phyloP scores from a whole-genome alignment of 176 grass and related monocot species.

The Avena atlantica region DNA sequence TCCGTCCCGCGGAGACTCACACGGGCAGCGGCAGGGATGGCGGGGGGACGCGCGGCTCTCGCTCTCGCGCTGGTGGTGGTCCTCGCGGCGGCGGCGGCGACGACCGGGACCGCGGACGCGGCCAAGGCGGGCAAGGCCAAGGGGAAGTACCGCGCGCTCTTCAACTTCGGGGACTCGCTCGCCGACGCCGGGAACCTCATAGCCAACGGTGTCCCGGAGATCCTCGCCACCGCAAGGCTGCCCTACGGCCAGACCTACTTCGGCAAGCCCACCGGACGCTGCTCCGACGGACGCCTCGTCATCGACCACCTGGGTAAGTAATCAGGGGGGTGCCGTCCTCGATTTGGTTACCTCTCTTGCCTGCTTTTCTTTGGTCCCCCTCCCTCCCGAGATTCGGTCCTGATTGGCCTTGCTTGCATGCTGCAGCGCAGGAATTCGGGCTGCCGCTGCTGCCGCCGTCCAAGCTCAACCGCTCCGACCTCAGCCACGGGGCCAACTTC shows the following conservation, averaged over 20 bases:
- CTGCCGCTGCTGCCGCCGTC: conserved; percentile 58
- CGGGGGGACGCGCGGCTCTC: not conserved
- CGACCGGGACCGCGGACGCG: not conserved
- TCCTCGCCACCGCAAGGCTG: conserved; percentile 62
- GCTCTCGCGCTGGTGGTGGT: not conserved
- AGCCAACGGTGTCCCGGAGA: conserved; percentile 50
- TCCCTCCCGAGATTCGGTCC: conserved; percentile 20
- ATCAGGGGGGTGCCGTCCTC: not conserved
- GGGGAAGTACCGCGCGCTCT: conserved; percentile 68
- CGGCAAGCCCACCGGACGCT: conserved; percentile 67
- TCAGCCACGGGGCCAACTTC: conserved; percentile 76
- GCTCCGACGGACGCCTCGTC: conserved; percentile 89
- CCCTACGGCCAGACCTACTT: conserved; percentile 90
- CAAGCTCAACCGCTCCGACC: conserved; percentile 41
- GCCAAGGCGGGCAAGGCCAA: conserved; percentile 29
- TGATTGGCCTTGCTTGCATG: conserved; percentile 34
- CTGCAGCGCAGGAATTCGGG: conserved; percentile 62
- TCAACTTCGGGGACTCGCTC: conserved; percentile 90
- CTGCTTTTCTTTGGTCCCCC: not conserved
- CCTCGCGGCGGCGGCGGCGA: not conserved
- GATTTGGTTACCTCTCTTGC: not conserved
- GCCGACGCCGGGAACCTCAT: conserved; percentile 83
- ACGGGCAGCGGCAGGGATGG: not conserved
- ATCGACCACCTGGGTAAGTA: conserved; percentile 78
- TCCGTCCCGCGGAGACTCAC: conserved; percentile 18